Evolutionary conservation across 1,284 basidiomycete species (phyloP).

Genomic region (Gymnopus androsaceus): DNA sequence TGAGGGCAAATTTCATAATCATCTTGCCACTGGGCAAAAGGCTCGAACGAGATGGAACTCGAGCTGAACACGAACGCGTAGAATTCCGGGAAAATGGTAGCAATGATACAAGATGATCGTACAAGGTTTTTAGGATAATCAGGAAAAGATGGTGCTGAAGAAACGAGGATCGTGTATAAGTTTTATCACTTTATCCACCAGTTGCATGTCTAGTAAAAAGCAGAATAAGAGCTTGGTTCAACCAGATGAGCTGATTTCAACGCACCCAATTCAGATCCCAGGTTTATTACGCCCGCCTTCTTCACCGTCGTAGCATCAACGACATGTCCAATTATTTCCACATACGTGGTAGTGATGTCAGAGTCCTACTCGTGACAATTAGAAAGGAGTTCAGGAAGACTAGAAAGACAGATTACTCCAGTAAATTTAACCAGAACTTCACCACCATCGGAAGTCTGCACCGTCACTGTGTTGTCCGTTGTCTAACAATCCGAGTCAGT

Average conservation of each 20-base stretch:
- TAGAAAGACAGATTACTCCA: slow-evolving; percentile 38
- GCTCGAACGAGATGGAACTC: no score
- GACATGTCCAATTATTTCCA: slow-evolving; percentile 79
- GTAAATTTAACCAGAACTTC: slow-evolving; percentile 61
- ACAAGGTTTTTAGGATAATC: neutral
- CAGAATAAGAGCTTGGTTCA: neutral
- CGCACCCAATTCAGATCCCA: slow-evolving; percentile 72
- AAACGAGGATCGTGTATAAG: slow-evolving; percentile 66
- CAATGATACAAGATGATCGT: neutral
- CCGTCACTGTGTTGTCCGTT: slow-evolving; percentile 56
- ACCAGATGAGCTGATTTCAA: slow-evolving; percentile 12
- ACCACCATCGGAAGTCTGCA: slow-evolving; percentile 73
- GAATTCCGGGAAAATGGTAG: no score
- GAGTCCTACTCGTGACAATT: slow-evolving; percentile 2
- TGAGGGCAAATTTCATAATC: no score
- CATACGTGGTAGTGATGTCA: slow-evolving; percentile 38
- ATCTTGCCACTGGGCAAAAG: no score
- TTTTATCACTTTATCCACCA: slow-evolving; percentile 67
- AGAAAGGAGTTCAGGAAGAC: neutral
- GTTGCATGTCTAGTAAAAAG: slow-evolving; percentile 56
- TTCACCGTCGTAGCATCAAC: slow-evolving; percentile 62
- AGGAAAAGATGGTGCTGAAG: slow-evolving; percentile 47
- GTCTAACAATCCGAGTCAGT: slow-evolving; percentile 38
- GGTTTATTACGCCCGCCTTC: slow-evolving; percentile 59
- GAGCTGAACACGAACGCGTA: no score